A percentile compares a stretch with the other conserved stretches of the same genome.
Conservation (phyloP, 495 filamentous ascomycete genomes). For the Aspergillus homomorphus region DNA sequence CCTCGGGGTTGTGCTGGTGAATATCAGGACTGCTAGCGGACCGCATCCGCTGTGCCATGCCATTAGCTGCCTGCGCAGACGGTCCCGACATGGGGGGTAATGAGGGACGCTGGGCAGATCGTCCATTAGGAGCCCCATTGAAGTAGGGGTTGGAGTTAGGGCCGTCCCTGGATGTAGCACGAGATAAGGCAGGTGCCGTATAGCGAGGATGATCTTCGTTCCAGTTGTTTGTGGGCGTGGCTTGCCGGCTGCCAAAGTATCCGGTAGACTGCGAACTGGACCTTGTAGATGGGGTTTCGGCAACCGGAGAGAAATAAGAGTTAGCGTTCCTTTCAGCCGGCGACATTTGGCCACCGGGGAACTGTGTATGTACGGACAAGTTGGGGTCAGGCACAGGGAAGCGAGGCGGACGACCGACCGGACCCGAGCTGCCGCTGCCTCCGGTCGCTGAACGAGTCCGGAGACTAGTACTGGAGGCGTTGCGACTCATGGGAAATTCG, state of each 20-base stretch:
- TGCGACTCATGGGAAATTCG: constrained; percentile 64
- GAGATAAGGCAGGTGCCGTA: constrained; percentile 81
- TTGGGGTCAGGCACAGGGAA: constrained; percentile 63
- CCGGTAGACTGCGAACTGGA: constrained; percentile 71
- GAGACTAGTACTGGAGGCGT: constrained; percentile 75
- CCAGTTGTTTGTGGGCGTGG: constrained; percentile 54
- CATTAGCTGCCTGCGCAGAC: constrained; percentile 52
- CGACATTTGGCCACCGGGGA: constrained; percentile 47
- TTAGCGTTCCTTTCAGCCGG: constrained; percentile 54
- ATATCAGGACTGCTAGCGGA: constrained; percentile 71
- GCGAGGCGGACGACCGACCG: constrained; percentile 58
- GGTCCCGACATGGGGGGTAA: constrained; percentile 69
- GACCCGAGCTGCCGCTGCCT: constrained; percentile 56
- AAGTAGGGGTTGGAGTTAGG: constrained; percentile 57
- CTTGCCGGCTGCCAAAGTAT: constrained; percentile 77
- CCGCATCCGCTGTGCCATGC: constrained; percentile 55
- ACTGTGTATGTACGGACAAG: constrained; percentile 72
- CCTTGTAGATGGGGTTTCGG: constrained; percentile 81
- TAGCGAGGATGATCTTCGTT: constrained; percentile 72
- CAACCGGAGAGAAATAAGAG: constrained; percentile 89
- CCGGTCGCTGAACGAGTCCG: constrained; percentile 76
- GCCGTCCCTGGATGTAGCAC: constrained; percentile 76
- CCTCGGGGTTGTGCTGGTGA: constrained; percentile 49
- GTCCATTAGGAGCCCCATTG: constrained; percentile 52
- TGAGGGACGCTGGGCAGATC: constrained; percentile 72